phyloP scores from a whole-genome alignment of 148 eudicot species.

The Dianthus caryophyllus region DNA sequence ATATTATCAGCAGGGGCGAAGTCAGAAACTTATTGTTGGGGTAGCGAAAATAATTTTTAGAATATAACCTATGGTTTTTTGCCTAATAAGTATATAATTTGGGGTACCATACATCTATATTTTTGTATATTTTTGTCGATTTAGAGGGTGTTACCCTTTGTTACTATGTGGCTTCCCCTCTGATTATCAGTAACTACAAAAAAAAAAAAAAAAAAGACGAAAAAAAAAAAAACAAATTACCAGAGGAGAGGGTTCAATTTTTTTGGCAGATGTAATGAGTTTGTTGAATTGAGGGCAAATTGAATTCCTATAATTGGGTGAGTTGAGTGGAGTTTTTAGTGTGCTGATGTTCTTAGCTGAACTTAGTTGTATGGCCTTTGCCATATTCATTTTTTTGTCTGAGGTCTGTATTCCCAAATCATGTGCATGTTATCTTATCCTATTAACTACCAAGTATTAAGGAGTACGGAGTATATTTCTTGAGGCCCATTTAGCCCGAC shows the following conservation, averaged over 20 bases:
- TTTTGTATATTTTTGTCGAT: too few relatives aligned
- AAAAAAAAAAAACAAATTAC: conserved; percentile 3
- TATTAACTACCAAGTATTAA: neutral
- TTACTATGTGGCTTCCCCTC: too few relatives aligned
- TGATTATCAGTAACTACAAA: too few relatives aligned
- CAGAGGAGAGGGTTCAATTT: conserved; percentile 11
- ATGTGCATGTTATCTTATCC: conserved; percentile 21
- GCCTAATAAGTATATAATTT: too few relatives aligned
- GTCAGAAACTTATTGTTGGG: too few relatives aligned
- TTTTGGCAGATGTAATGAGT: conserved; percentile 22
- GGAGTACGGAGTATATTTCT: too few relatives aligned
- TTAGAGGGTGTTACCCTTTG: too few relatives aligned
- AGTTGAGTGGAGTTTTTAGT: conserved; percentile 10
- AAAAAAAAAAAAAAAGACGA: neutral
- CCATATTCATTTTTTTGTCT: conserved; percentile 21
- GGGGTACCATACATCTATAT: too few relatives aligned
- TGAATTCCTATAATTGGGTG: neutral
- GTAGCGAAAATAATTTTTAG: too few relatives aligned
- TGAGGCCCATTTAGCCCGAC: too few relatives aligned
- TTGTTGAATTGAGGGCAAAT: conserved; percentile 12
- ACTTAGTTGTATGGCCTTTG: conserved; percentile 19
- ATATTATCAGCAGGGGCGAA: too few relatives aligned
- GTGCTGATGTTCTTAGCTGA: conserved; percentile 23
- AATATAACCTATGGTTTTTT: too few relatives aligned
- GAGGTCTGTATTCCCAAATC: conserved; percentile 17